A percentile compares a stretch with the other conserved stretches of the same genome.
Evolutionary conservation across 2,329 filamentous ascomycete genomes (phyloP).

Genomic region (Talaromyces sp.): DNA sequence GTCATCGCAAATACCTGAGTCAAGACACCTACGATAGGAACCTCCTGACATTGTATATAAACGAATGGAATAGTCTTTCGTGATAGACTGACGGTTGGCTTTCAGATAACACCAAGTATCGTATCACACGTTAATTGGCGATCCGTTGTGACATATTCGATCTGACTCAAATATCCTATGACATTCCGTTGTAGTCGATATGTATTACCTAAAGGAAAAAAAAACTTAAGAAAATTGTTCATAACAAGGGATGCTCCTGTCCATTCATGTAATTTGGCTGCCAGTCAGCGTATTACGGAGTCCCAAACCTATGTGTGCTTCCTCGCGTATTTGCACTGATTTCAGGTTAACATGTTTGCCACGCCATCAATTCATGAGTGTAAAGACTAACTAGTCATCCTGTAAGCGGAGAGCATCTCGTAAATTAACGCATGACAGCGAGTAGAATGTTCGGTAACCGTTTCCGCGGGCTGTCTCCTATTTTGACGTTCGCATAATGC

Average conservation of each 20-base stretch:
- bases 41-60: too few species aligned
- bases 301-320: background rate
- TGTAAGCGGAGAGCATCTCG: background rate
- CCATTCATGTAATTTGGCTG: background rate
- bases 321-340: background rate
- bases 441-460: background rate
- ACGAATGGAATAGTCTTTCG: background rate
- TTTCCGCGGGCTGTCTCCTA: background rate
- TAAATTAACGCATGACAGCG: background rate
- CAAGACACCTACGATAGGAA: background rate
- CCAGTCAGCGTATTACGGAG: background rate
- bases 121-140: background rate
- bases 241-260: background rate
- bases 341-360: background rate
- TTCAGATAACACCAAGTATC: background rate
- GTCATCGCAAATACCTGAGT: background rate
- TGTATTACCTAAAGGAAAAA: background rate
- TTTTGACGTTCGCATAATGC: background rate
- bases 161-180: background rate
- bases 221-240: background rate
- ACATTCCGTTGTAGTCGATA: background rate
- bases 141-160: background rate
- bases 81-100: background rate
- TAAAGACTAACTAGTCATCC: background rate
- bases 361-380: background rate